phyloP scores from a whole-genome alignment of 2,329 filamentous ascomycete species.

The Pyrenochaeta sp. region DNA sequence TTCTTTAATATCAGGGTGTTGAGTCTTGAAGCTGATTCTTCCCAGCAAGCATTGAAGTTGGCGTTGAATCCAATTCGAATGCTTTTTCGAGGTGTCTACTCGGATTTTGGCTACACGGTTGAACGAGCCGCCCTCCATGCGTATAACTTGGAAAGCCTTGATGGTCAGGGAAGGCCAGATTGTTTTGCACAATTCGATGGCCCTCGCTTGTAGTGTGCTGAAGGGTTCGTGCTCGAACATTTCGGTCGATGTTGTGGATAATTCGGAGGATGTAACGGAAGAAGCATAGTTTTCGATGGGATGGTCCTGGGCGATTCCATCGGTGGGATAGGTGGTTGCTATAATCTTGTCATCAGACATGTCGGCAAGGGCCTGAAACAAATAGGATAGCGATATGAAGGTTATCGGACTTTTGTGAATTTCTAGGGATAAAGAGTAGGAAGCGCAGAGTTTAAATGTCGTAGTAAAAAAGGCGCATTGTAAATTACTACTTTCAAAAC shows the following conservation, averaged over 20 bases:
- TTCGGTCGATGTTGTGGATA: constrained; percentile 2
- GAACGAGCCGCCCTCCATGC: constrained; percentile 3
- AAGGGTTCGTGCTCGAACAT: constrained; percentile 4
- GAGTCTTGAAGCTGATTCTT: not conserved
- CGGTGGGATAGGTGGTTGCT: not conserved
- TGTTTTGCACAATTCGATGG: not conserved
- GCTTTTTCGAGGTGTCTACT: not conserved
- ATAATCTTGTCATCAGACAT: not conserved
- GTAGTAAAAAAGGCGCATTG: no score
- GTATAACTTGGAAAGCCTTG: not conserved
- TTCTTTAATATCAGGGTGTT: not conserved
- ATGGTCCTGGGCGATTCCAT: not conserved
- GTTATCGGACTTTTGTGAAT: no score
- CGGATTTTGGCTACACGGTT: constrained; percentile 3
- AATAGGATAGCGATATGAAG: no score
- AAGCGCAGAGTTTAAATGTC: no score
- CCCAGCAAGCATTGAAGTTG: not conserved
- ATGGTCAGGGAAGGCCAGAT: not conserved
- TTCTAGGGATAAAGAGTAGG: no score
- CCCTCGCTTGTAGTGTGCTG: not conserved
- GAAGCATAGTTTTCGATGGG: not conserved
- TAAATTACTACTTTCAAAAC: no score
- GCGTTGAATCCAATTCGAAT: not conserved
- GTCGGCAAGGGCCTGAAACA: no score
- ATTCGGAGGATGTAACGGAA: not conserved